phyloP scores from a whole-genome alignment of 257 asterid species.

The Primulina eburnea region DNA sequence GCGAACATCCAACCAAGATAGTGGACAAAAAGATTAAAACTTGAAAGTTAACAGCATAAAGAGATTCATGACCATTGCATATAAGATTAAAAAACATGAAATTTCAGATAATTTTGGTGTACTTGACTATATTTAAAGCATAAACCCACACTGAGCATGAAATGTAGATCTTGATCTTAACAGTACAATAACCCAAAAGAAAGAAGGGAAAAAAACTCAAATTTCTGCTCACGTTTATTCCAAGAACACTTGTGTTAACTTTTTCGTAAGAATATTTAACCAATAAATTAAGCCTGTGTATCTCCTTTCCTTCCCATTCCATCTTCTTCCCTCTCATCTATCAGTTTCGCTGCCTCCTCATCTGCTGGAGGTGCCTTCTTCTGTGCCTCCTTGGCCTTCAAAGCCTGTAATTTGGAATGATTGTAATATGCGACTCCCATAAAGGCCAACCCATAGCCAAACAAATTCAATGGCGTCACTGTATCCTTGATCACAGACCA shows the following conservation, averaged over 20 bases:
- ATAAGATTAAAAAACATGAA: not conserved
- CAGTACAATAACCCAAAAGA: not conserved
- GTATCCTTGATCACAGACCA: slow-evolving; percentile 41
- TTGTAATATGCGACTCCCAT: slow-evolving; percentile 33
- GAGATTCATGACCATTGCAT: not conserved
- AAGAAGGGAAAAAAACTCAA: not conserved
- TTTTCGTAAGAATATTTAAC: not conserved
- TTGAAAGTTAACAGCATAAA: not conserved
- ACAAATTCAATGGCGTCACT: slow-evolving; percentile 32
- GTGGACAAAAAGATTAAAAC: not conserved
- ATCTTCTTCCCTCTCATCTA: slow-evolving; percentile 25
- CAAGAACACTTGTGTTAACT: not conserved
- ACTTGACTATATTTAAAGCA: not conserved
- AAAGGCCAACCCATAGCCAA: slow-evolving; percentile 34
- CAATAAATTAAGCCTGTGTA: slow-evolving; percentile 22
- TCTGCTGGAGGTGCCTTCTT: slow-evolving; percentile 24
- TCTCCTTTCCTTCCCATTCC: slow-evolving; percentile 28
- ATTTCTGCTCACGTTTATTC: slow-evolving; percentile 11
- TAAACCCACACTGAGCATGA: not conserved
- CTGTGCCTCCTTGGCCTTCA: slow-evolving; percentile 36
- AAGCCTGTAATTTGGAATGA: slow-evolving; percentile 35
- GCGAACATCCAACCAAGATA: too few species aligned
- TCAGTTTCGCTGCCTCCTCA: slow-evolving; percentile 27
- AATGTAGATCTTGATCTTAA: not conserved
- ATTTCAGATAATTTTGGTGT: not conserved